A percentile compares a stretch with the other conserved stretches of the same genome.
These are phyloP conservation scores for Glonium stellatum DNA, from an alignment of 495 filamentous ascomycete genomes.

Conservation along the genomic window DNA sequence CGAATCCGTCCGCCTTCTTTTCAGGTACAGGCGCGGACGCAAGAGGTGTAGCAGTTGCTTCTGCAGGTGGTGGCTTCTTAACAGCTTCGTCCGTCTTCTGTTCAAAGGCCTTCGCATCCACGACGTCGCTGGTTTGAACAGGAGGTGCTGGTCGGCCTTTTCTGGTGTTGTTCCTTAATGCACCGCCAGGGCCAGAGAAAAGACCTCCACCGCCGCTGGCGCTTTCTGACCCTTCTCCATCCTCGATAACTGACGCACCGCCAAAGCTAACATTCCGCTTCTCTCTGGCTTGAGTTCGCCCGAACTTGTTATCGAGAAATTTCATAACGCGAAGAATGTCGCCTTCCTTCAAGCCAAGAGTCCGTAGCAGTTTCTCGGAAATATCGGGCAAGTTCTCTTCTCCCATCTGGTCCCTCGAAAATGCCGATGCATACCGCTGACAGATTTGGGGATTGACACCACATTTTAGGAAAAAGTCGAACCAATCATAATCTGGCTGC, in stretches of 20 bases:
- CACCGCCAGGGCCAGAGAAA: constrained; percentile 85
- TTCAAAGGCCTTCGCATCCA: constrained; percentile 81
- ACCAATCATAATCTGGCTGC: constrained; percentile 89
- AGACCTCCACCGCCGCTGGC: constrained; percentile 55
- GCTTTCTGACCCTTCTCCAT: constrained; percentile 44
- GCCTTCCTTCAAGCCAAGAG: constrained; percentile 84
- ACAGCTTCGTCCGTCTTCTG: constrained; percentile 49
- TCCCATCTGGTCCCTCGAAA: constrained; percentile 88
- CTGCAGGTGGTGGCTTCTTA: constrained; percentile 38
- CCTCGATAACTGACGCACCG: constrained; percentile 47
- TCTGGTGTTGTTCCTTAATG: constrained; percentile 86
- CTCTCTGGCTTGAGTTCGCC: constrained; percentile 49
- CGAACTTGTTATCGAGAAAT: constrained; percentile 73
- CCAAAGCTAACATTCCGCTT: constrained; percentile 60
- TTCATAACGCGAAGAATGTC: constrained; percentile 95
- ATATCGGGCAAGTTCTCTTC: constrained; percentile 85
- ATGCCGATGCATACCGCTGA: constrained; percentile 86
- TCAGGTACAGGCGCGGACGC: constrained; percentile 42
- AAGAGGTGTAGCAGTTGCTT: constrained; percentile 44
- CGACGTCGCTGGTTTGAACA: constrained; percentile 73
- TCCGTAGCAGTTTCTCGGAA: constrained; percentile 69
- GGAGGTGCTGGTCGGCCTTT: constrained; percentile 83
- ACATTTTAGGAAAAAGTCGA: constrained; percentile 91
- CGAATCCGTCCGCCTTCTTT: constrained; percentile 59
- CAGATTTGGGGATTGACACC: constrained; percentile 87